Evolutionary conservation across 2,329 filamentous ascomycete genomes (phyloP), one percentile per base, ranked within the genome.

Genomic region (Aschersonia sp.): DNA sequence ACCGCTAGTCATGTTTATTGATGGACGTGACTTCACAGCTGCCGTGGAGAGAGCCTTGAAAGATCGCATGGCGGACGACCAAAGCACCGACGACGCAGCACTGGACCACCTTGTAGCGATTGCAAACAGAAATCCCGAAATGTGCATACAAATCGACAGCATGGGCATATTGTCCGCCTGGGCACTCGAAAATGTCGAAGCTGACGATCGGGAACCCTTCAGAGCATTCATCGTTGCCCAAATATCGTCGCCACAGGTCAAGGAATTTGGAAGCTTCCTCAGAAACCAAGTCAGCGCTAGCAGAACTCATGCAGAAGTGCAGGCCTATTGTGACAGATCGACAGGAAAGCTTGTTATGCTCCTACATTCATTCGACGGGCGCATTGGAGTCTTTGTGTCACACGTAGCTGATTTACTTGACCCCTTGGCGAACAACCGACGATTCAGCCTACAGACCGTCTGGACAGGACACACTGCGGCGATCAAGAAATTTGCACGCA

Each of bases 161-260:
- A 71, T 75, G 45, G 91, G 91, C 1, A 81, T 82, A 54, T 87
- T 97, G 84, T 89, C 86, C 41, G 88, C 87, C 0, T 96, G 91
- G 86, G 91, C 88, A 0, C 67, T 98, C 48, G 89, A 97, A 61
- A 89, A 91, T 58, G 77, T 94, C 28, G 83, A 84, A 38, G 81
- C 78, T 56, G 87, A 82, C 58, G 70, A 73, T 32, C 78, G 77
- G 54, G 78, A 77, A 50, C 72, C 75, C 4, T 73, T 79, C 31
- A 80, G 82, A 52, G 77, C 91, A n/a, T 94, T 92, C 68, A 92
- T 88, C 58, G 82, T 96, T 55, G 80, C 87, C 1, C 85, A 94
- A 58, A 77, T 89, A 30, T 78, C 85, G 57, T 74, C 74, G 1
- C 59, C 66, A 20, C 67, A 74, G 47, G 67, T 81, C 40, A 67